Conservation (phyloP, 2,329 filamentous ascomycete species). For the Penicillium expansum region DNA sequence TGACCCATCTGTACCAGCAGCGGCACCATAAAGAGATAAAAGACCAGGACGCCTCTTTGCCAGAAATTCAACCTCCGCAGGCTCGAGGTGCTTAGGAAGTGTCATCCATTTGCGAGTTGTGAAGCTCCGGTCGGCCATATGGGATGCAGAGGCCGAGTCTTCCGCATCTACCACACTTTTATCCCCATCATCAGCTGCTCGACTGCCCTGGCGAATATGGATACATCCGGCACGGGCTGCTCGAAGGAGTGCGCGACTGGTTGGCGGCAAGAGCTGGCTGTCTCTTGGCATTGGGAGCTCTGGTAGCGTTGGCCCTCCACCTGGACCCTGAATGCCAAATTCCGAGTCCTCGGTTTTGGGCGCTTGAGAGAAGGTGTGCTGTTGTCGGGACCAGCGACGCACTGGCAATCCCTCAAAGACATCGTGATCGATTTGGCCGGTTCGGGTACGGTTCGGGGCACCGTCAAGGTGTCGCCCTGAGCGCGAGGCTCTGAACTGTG, state of each 20-base stretch:
- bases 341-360: constrained; percentile 59
- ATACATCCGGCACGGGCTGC: constrained; percentile 74
- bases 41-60: constrained; percentile 61
- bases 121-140: constrained; percentile 49
- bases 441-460: constrained; percentile 38
- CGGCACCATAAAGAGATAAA: constrained; percentile 49
- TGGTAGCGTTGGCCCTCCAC: constrained; percentile 47
- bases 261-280: constrained; percentile 69
- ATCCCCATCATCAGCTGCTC: constrained; percentile 37
- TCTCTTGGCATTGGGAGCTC: constrained; percentile 90
- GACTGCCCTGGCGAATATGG: constrained; percentile 65
- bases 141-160: constrained; percentile 26
- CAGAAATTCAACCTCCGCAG: constrained; percentile 60
- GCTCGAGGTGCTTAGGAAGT: constrained; percentile 56
- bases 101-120: constrained; percentile 58
- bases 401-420: constrained; percentile 75
- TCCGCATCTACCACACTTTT: constrained; percentile 37
- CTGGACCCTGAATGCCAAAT: constrained; percentile 27
- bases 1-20: constrained; percentile 28
- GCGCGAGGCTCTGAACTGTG: constrained; percentile 56
- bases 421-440: constrained; percentile 61
- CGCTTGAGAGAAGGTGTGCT: constrained; percentile 66
- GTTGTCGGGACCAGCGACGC: constrained; percentile 79
- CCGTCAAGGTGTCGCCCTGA: constrained; percentile 58
- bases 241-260: constrained; percentile 78